A percentile compares a stretch with the other conserved stretches of the same genome.
These are phyloP conservation scores for Entonaema liquescens DNA, from an alignment of 495 filamentous ascomycete species.

Conservation along the genomic window DNA sequence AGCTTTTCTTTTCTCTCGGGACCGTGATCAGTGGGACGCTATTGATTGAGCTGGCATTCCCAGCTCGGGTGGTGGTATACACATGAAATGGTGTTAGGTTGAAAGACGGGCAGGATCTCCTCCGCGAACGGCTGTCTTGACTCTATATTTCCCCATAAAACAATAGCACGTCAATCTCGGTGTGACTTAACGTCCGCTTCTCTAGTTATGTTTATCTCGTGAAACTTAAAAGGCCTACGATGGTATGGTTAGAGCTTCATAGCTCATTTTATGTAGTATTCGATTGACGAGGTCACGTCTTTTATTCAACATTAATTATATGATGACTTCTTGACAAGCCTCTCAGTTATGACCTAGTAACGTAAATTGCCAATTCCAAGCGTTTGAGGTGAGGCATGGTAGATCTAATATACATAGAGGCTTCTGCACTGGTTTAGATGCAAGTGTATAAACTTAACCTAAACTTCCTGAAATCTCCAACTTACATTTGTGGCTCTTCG, in stretches of 20 bases:
- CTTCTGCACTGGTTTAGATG: too few species aligned
- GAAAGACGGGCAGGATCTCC: constrained; percentile 38
- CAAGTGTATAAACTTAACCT: too few species aligned
- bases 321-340: not conserved
- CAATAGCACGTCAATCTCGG: constrained; percentile 10
- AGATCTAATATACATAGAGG: too few species aligned
- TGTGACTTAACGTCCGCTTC: constrained; percentile 7
- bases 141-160: constrained; percentile 32
- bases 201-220: not conserved
- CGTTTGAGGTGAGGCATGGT: too few species aligned
- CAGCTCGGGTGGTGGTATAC: constrained; percentile 27
- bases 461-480: too few species aligned
- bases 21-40: constrained; percentile 19
- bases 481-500: too few species aligned
- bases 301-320: not conserved
- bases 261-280: not conserved
- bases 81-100: constrained; percentile 42
- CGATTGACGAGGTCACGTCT: not conserved
- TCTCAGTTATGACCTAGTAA: too few species aligned
- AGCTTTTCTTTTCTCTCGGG: constrained; percentile 37
- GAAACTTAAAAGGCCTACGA: not conserved
- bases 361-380: too few species aligned
- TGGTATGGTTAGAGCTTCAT: not conserved
- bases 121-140: constrained; percentile 36
- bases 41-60: constrained; percentile 24